Conservation (phyloP, 2,329 filamentous ascomycete species). For the Penicillium sp. region DNA sequence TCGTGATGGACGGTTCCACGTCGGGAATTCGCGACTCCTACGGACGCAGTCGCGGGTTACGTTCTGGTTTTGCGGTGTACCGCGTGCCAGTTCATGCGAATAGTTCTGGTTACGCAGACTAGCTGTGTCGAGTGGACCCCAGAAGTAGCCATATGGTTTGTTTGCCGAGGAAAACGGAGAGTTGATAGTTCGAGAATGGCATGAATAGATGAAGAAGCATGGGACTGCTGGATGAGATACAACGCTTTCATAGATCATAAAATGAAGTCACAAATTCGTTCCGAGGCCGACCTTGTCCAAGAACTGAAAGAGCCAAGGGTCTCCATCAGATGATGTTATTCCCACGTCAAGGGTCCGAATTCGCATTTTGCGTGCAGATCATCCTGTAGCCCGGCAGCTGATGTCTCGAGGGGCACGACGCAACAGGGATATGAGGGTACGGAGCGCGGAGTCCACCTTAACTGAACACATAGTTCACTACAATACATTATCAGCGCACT, state of each 20-base stretch:
- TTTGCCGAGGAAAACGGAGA: neutral
- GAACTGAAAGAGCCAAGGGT: neutral
- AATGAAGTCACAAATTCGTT: neutral
- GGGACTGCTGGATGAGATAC: neutral
- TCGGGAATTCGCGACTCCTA: slow-evolving; percentile 17
- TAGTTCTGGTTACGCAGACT: neutral
- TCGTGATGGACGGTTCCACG: slow-evolving; percentile 25
- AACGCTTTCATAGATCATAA: neutral
- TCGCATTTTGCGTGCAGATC: slow-evolving; percentile 20
- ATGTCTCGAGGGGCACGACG: slow-evolving; percentile 15
- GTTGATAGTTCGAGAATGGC: neutral
- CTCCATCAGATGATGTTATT: slow-evolving; percentile 18
- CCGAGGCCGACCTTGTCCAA: neutral
- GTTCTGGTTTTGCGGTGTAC: slow-evolving; percentile 20
- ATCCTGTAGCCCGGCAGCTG: slow-evolving; percentile 19
- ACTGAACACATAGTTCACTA: neutral
- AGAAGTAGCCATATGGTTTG: neutral
- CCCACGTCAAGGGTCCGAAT: slow-evolving; percentile 14
- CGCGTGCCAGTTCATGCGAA: slow-evolving; percentile 7
- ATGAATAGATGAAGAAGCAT: neutral
- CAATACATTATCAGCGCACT: neutral
- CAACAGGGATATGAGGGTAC: neutral
- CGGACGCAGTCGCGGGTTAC: neutral
- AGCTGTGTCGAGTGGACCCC: neutral
- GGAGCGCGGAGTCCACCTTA: neutral